Percentiles rank a stretch among this genome's conserved stretches.
phyloP scores from a whole-genome alignment of 2,329 filamentous ascomycete genomes.

The Plenodomus lindquistii region DNA sequence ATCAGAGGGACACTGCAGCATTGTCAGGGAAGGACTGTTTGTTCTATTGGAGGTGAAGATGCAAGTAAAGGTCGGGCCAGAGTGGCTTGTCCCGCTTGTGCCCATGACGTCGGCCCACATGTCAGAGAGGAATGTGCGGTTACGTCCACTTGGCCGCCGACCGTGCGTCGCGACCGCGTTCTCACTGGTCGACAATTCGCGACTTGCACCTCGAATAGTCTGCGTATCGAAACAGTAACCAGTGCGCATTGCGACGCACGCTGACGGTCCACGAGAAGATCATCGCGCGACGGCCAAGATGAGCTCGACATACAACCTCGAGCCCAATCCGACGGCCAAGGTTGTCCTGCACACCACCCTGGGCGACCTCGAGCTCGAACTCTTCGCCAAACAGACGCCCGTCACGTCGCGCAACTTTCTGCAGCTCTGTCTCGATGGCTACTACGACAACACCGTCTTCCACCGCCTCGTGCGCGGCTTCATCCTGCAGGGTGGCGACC shows the following conservation, averaged over 20 bases:
- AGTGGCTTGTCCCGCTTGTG: slow-evolving; percentile 7
- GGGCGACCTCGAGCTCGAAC: slow-evolving; percentile 86
- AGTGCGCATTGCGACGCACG: neutral
- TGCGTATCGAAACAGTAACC: neutral
- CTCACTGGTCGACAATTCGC: slow-evolving; percentile 9
- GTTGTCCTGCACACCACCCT: slow-evolving; percentile 87
- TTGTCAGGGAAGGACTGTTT: neutral
- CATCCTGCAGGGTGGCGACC: slow-evolving; percentile 92
- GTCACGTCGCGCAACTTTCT: slow-evolving; percentile 93
- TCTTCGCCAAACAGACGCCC: slow-evolving; percentile 94
- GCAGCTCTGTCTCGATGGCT: slow-evolving; percentile 90
- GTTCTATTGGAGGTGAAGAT: slow-evolving; percentile 5
- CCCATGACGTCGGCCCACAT: slow-evolving; percentile 13
- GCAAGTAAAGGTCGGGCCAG: neutral
- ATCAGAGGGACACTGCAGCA: neutral
- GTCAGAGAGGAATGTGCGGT: neutral
- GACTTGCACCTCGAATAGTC: neutral
- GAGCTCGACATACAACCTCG: slow-evolving; percentile 91
- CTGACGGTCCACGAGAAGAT: neutral
- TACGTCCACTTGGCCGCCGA: slow-evolving; percentile 1
- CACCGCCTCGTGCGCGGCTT: slow-evolving; percentile 91
- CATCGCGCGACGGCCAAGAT: slow-evolving; percentile 53
- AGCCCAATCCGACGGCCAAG: slow-evolving; percentile 91
- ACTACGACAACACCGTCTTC: slow-evolving; percentile 93
- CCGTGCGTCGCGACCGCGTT: slow-evolving; percentile 8